These are phyloP conservation scores for Plasmopara muralis DNA, from an alignment of 352 stramenopile species.

Conservation along the genomic window DNA sequence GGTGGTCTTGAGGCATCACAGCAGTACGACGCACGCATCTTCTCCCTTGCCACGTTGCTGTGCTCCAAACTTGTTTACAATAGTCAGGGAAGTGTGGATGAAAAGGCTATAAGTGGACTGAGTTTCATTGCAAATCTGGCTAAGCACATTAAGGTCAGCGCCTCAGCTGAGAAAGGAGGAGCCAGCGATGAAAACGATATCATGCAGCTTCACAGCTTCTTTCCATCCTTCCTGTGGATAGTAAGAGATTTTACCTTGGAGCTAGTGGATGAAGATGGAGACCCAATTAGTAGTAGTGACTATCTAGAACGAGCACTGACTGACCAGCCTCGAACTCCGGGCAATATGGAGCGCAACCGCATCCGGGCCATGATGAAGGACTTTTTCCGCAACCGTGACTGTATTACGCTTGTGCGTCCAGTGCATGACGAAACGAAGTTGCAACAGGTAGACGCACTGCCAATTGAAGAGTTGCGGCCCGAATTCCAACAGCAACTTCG, in stretches of 20 bases:
- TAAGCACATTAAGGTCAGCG: conserved; percentile 78
- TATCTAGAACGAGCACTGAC: conserved; percentile 77
- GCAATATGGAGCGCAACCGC: conserved; percentile 70
- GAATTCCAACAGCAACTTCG: conserved; percentile 74
- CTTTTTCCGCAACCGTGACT: conserved; percentile 78
- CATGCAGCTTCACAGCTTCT: conserved; percentile 78
- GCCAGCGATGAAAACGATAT: conserved; percentile 42
- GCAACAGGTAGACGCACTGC: conserved; percentile 65
- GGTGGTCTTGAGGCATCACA: conserved; percentile 76
- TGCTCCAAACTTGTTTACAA: conserved; percentile 88
- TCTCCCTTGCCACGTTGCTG: conserved; percentile 77
- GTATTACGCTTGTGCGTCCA: conserved; percentile 74
- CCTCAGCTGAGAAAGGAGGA: conserved; percentile 23
- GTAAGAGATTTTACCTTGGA: conserved; percentile 86
- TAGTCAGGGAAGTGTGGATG: conserved; percentile 76
- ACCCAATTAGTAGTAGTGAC: conserved; percentile 66
- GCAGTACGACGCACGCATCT: conserved; percentile 85
- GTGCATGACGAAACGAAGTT: conserved; percentile 73
- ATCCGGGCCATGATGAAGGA: conserved; percentile 81
- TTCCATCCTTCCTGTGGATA: conserved; percentile 86
- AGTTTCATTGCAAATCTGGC: conserved; percentile 85
- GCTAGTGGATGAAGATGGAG: conserved; percentile 78
- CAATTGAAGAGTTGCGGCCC: conserved; percentile 55
- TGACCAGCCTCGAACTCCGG: conserved; percentile 59
- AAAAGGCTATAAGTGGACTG: conserved; percentile 76